Evolutionary conservation across 2,329 filamentous ascomycete genomes (phyloP), one percentile per base, ranked within the genome.

Genomic region (Fusarium decemcellulare): DNA sequence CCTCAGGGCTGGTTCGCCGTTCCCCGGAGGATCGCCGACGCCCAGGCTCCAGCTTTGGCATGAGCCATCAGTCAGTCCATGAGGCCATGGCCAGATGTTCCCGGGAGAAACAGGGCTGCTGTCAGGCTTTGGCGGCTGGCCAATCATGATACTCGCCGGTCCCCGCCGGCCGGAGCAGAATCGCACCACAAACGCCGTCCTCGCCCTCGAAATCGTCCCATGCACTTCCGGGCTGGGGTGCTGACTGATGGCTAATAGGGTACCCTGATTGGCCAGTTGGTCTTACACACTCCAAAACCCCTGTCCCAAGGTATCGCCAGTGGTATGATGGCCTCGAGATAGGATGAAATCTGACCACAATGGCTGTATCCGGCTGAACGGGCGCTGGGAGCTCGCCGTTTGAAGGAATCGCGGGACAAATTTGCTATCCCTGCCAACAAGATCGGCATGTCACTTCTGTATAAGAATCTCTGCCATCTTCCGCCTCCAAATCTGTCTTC

Each of bases 261-360:
- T 2, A 1, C 14, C 6, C 15, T 53, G 46, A 75, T 75, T 75
- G 73, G 73, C 29, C 32, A 12, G 36, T 32, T 34, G 12, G n/a
- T 15, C 34, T 48, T 40, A 43, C 59, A 59, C 59, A 46, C 61
- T 51, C 39, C 27, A 61, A 34, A 63, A 58, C 56, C 68, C 66
- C 59, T 60, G 69, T 54, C 68, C 67, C 50, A 48, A 61, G 60
- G 58, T 55, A 61, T 59, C 37, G 47, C 42, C 50, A 54, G 65
- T 75, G 73, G 73, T 57, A 75, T 72, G 73, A 75, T 75, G 39
- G 53, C 52, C 59, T 71, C 57, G 63, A 68, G 59, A 65, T 67
- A 67, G 68, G 59, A 67, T 67, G 65, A 59, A 71, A 75, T 75
- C 73, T 75, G 73, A 72, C 73, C 72, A 75, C 58, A 63, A 74